phyloP scores from a whole-genome alignment of 2,329 filamentous ascomycete genomes.

The Ambrosiella cleistominuta region DNA sequence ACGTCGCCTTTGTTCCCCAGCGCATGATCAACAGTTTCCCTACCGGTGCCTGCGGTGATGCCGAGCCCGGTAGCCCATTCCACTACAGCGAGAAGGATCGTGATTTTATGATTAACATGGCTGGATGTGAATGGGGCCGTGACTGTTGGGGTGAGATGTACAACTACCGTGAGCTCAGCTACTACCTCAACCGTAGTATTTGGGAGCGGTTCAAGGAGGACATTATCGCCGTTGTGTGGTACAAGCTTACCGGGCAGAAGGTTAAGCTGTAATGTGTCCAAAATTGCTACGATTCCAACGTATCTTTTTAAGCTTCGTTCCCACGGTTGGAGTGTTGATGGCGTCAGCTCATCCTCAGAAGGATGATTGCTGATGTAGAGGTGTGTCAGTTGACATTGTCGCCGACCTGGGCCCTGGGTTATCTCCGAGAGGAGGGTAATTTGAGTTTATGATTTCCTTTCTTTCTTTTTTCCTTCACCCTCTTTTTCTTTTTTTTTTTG shows the following conservation, averaged over 20 bases:
- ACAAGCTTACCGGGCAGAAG: conserved; percentile 43
- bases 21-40: conserved; percentile 92
- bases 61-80: conserved; percentile 51
- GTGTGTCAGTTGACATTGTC: not conserved
- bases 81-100: conserved; percentile 76
- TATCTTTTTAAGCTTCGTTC: conserved; percentile 11
- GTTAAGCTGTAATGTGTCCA: conserved; percentile 32
- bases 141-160: conserved; percentile 99
- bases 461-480: not conserved
- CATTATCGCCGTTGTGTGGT: conserved; percentile 41
- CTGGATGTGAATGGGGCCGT: conserved; percentile 87
- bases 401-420: not conserved
- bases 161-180: conserved; percentile 79
- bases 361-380: not conserved
- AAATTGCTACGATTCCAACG: conserved; percentile 13
- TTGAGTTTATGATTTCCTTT: not conserved
- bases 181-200: conserved; percentile 64
- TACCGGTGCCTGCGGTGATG: conserved; percentile 65
- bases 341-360: not conserved
- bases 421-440: not conserved
- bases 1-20: conserved; percentile 77
- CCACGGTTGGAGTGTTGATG: not conserved
- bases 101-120: conserved; percentile 97
- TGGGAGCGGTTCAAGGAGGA: conserved; percentile 67
- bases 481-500: not conserved